Percentiles rank a stretch among this genome's conserved stretches.
Conservation (phyloP, 1,284 basidiomycete genomes). For the Leccinum griseonigrum region DNA sequence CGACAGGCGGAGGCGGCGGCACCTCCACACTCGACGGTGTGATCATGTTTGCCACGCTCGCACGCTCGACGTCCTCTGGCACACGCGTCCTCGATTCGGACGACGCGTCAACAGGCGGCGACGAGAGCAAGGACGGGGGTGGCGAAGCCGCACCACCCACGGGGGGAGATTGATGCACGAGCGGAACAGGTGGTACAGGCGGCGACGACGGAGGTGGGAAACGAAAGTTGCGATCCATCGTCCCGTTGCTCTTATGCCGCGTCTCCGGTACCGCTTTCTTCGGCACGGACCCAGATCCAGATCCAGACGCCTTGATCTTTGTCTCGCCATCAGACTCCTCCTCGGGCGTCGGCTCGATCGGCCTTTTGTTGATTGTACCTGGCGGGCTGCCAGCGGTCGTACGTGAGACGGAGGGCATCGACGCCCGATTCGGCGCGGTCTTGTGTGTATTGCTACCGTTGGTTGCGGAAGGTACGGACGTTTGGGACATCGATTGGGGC, state of each 20-base stretch:
- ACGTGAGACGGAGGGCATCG: slow-evolving; percentile 21
- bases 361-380: slow-evolving; percentile 6
- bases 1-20: slow-evolving; percentile 71
- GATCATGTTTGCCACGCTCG: slow-evolving; percentile 37
- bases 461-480: slow-evolving; percentile 42
- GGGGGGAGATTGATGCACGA: not conserved
- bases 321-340: slow-evolving; percentile 39
- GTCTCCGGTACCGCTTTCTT: slow-evolving; percentile 23
- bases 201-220: slow-evolving; percentile 51
- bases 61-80: slow-evolving; percentile 16
- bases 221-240: slow-evolving; percentile 76
- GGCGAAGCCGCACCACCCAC: not conserved
- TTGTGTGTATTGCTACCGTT: slow-evolving; percentile 38
- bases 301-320: slow-evolving; percentile 1
- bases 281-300: not conserved
- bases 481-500: slow-evolving; percentile 75
- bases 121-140: slow-evolving; percentile 13
- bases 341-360: slow-evolving; percentile 51
- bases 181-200: slow-evolving; percentile 14
- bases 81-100: not conserved
- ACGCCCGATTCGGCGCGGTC: slow-evolving; percentile 31
- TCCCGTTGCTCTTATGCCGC: slow-evolving; percentile 51
- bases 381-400: slow-evolving; percentile 21
- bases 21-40: slow-evolving; percentile 69
- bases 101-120: slow-evolving; percentile 13